Evolutionary conservation across 2,329 filamentous ascomycete species (phyloP).

Genomic region (Epichloe gansuensis): DNA sequence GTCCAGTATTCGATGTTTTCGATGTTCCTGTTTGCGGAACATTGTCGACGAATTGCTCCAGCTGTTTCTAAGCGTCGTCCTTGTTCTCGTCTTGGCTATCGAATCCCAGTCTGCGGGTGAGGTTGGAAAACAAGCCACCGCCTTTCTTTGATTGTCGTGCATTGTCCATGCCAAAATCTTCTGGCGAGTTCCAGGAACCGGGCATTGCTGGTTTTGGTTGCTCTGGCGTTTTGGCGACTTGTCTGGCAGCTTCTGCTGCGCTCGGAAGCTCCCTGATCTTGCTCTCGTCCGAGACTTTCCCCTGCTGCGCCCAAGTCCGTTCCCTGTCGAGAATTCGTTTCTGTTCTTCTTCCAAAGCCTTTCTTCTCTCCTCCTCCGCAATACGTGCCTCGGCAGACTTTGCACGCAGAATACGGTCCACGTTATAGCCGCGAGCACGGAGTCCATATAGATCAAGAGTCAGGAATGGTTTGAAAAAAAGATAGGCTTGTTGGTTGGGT

Average conservation of each 20-base stretch:
- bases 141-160: slow-evolving; percentile 26
- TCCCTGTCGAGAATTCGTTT: slow-evolving; percentile 48
- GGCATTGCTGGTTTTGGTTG: slow-evolving; percentile 46
- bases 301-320: slow-evolving; percentile 28
- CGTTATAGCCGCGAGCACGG: slow-evolving; percentile 84
- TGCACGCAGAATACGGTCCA: slow-evolving; percentile 79
- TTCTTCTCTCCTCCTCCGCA: slow-evolving; percentile 68
- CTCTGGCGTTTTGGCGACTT: slow-evolving; percentile 28
- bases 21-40: slow-evolving; percentile 10
- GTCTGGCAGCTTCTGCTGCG: slow-evolving; percentile 24
- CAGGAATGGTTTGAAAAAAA: slow-evolving; percentile 84
- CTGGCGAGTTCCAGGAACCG: slow-evolving; percentile 60
- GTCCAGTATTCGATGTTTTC: neutral
- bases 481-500: slow-evolving; percentile 76
- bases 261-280: slow-evolving; percentile 6
- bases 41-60: slow-evolving; percentile 30
- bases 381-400: slow-evolving; percentile 81
- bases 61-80: slow-evolving; percentile 28
- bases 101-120: slow-evolving; percentile 56
- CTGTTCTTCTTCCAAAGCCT: slow-evolving; percentile 60
- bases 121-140: slow-evolving; percentile 52
- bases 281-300: slow-evolving; percentile 15
- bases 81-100: slow-evolving; percentile 33
- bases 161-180: slow-evolving; percentile 25
- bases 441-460: slow-evolving; percentile 73